Base-by-base conservation (phyloP, 129 eudicot genomes). In the Lonicera japonica region DNA sequence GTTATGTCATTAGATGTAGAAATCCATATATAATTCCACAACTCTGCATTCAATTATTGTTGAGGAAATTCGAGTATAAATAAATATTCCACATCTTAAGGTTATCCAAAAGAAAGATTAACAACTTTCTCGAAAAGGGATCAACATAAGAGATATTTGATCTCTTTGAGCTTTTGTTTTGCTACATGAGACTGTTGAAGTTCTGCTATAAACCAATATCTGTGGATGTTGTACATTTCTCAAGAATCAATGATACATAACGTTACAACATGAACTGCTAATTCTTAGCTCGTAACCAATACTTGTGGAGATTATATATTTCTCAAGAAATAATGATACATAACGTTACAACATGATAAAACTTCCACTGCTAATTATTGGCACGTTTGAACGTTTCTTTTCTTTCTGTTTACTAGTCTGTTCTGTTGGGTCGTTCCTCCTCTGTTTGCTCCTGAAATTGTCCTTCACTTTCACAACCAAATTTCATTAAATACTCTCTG, bases 281-380 rank as follows among this genome's bases (percentile, higher is more conserved):
- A 50, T 50, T 7, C n/a, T 50, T 16, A 17, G 55, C 55, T 20
- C 36, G 6, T 1, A 38, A 38, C 6, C 5, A 38, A 38, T 4
- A 38, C 10, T 38, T 43, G 50, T 46, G 16, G 51, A 64, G 60
- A 58, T 73, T 60, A 38, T 29, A 67, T 45, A 47, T 75, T 46
- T 23, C 64, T 68, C 11, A 63, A 68, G 39, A 75, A 75, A 63
- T 66, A 69, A 74, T 50, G 56, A 69, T 51, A 63, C 68, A 54
- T 52, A 67, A 62, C 17, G 16, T 56, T 57, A 41, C 72, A 58
- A 59, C 62, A 66, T 25, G 73, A 34, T 47, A 43, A 50, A 50
- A 1, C 16, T 50, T 14, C 55, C 4, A 50, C 20, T n/a, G 5
- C 4, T 15, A 1, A 50, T 50, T 7, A 4, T 50, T 16, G 9